These are phyloP conservation scores for Mycena metata DNA, from an alignment of 768 basidiomycete species.

Conservation along the genomic window DNA sequence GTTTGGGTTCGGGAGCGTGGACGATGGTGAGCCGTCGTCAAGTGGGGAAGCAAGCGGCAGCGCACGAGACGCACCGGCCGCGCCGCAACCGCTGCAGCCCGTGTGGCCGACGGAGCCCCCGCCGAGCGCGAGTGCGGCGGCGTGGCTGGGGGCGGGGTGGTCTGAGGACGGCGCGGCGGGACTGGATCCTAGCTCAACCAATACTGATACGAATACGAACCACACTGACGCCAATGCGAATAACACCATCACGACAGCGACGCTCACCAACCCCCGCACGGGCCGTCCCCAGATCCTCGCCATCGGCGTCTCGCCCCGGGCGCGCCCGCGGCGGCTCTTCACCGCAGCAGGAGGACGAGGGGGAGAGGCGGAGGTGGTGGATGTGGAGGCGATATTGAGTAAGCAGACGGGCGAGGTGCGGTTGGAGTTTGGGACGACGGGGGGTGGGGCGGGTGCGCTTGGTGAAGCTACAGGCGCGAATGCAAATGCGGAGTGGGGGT, in stretches of 20 bases:
- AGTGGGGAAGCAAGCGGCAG: conserved; percentile 3
- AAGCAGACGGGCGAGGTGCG: background rate
- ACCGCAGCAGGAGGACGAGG: conserved; percentile 11
- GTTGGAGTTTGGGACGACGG: conserved; percentile 39
- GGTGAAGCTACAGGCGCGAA: background rate
- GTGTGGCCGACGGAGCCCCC: conserved; percentile 24
- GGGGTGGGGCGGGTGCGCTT: background rate
- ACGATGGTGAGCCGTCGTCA: background rate
- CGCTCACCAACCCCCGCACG: background rate
- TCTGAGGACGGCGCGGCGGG: too few species aligned
- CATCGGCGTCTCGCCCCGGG: conserved; percentile 34
- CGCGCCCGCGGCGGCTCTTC: conserved; percentile 17
- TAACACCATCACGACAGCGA: background rate
- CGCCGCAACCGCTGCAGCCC: conserved; percentile 14
- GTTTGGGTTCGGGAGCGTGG: conserved; percentile 34
- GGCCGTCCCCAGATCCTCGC: conserved; percentile 14
- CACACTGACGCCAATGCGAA: background rate
- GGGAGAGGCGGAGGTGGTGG: conserved; percentile 18
- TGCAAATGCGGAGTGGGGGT: background rate
- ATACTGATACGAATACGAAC: too few species aligned
- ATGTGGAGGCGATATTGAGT: conserved; percentile 20
- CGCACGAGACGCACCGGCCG: background rate
- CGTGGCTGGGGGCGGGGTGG: background rate
- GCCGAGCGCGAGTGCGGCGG: background rate
- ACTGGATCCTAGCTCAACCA: too few species aligned